Evolutionary conservation across 2,329 filamentous ascomycete genomes (phyloP), one percentile per base, ranked within the genome.

Genomic region (Leptographium wingfieldii): DNA sequence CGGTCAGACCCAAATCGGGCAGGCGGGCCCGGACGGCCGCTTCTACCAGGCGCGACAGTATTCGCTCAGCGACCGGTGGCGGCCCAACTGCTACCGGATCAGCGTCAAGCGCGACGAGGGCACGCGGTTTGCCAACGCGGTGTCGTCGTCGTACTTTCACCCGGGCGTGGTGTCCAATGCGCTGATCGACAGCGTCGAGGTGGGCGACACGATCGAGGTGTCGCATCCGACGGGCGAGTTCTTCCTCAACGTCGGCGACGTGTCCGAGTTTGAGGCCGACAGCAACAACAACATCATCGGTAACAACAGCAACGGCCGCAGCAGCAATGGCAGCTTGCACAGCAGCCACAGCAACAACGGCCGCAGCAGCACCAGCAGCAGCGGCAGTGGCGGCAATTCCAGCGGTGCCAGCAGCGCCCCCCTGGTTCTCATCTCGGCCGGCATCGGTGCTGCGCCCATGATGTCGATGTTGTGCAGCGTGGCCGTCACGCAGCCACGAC

Each of bases 91-190:
- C 59, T 87, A 88, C 71, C 81, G 87, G 35, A 85, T 90, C 71
- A 87, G 80, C 56, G 79, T 91, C 60, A 89, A 89, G 77, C 80
- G 78, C 61, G 85, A 90, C 67, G 69, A 73, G 2, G 84, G 83
- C 4, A 67, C 82, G 16, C 73, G 77, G 62, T 70, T 69, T 59
- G 66, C 69, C 61, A 71, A 70, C 55, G 69, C 73, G 2, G 72
- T 78, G n/a, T 72, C 76, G 1, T 69, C 71, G 54, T 74, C 76
- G 25, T 72, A 74, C 64, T 71, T 77, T 25, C 77, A 83, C 65
- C 80, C 83, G 0, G 86, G 87, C 31, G 79, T 84, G 62, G 78
- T 91, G 22, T 89, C 85, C 56, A 90, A 88, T 68, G 73, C 86
- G 49, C 74, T 91, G 43, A 83, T 90, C 68, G 80, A 84, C 64